Percentiles rank a stretch among this genome's conserved stretches.
phyloP scores from a whole-genome alignment of 2,329 filamentous ascomycete genomes.

The Pseudogymnoascus sp. region DNA sequence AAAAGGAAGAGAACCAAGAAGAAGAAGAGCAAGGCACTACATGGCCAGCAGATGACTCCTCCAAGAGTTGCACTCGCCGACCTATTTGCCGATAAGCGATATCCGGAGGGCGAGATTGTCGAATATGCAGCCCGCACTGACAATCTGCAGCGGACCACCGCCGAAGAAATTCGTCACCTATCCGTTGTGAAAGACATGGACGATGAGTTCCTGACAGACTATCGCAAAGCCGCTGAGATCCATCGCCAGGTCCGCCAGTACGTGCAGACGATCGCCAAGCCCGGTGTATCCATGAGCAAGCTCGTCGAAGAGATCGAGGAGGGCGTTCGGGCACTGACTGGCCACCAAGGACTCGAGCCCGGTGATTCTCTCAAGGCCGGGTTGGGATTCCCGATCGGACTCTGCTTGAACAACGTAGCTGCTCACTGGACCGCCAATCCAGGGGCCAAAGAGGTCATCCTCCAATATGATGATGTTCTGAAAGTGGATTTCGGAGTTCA shows the following conservation, averaged over 20 bases:
- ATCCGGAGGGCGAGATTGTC: conserved; percentile 68
- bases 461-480: conserved; percentile 68
- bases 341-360: conserved; percentile 42
- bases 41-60: conserved; percentile 59
- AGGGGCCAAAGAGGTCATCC: conserved; percentile 58
- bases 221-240: conserved; percentile 48
- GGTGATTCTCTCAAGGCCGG: conserved; percentile 44
- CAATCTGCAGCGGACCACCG: conserved; percentile 67
- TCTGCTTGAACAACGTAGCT: conserved; percentile 45
- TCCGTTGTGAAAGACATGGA: conserved; percentile 60
- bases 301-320: conserved; percentile 49
- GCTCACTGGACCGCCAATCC: conserved; percentile 52
- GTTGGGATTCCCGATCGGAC: conserved; percentile 48
- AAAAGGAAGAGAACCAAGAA: conserved; percentile 73
- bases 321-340: conserved; percentile 42
- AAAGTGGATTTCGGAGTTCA: conserved; percentile 80
- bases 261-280: conserved; percentile 40
- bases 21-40: conserved; percentile 56
- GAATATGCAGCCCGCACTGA: conserved; percentile 59
- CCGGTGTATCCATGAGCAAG: conserved; percentile 40
- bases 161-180: conserved; percentile 72
- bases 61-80: conserved; percentile 65
- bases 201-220: conserved; percentile 42
- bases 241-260: conserved; percentile 48
- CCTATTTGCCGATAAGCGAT: conserved; percentile 62